Percentiles rank a stretch among this genome's conserved stretches.
These are phyloP conservation scores for Fusarium nematophilum DNA, from an alignment of 2,329 filamentous ascomycete genomes.

Conservation along the genomic window DNA sequence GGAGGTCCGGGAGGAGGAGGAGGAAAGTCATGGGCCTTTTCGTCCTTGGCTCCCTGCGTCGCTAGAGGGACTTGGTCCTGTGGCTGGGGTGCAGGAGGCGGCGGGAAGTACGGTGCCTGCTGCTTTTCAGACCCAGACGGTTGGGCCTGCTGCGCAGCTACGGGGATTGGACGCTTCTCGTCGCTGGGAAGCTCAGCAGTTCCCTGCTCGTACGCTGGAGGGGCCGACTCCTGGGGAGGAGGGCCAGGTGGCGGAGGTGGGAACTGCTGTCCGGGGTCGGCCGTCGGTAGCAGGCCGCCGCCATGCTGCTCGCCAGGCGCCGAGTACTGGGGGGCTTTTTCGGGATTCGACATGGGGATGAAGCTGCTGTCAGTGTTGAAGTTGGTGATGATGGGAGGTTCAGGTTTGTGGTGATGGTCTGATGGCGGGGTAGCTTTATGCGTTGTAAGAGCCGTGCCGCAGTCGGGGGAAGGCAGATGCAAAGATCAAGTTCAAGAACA, in stretches of 20 bases:
- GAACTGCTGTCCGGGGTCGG: conserved; percentile 26
- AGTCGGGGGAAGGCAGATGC: not conserved
- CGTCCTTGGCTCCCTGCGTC: conserved; percentile 7
- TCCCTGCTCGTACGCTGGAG: conserved; percentile 31
- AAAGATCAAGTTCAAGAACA: not conserved
- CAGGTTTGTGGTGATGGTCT: not conserved
- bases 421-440: conserved; percentile 36
- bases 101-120: conserved; percentile 15
- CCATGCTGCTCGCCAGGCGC: conserved; percentile 27
- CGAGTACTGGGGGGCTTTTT: conserved; percentile 33
- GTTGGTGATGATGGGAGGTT: not conserved
- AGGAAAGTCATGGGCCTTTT: conserved; percentile 40
- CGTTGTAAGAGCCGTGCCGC: conserved; percentile 9
- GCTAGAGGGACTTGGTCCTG: conserved; percentile 19
- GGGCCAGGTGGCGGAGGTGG: conserved; percentile 33
- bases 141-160: not conserved
- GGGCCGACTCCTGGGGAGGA: conserved; percentile 18
- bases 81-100: conserved; percentile 4
- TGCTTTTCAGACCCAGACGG: not conserved
- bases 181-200: conserved; percentile 28
- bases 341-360: conserved; percentile 34
- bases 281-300: conserved; percentile 26
- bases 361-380: conserved; percentile 5
- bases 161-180: conserved; percentile 17
- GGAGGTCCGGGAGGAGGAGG: conserved; percentile 43